Base-by-base conservation (phyloP, 2,329 filamentous ascomycete genomes). In the Thermoascus crustaceus region DNA sequence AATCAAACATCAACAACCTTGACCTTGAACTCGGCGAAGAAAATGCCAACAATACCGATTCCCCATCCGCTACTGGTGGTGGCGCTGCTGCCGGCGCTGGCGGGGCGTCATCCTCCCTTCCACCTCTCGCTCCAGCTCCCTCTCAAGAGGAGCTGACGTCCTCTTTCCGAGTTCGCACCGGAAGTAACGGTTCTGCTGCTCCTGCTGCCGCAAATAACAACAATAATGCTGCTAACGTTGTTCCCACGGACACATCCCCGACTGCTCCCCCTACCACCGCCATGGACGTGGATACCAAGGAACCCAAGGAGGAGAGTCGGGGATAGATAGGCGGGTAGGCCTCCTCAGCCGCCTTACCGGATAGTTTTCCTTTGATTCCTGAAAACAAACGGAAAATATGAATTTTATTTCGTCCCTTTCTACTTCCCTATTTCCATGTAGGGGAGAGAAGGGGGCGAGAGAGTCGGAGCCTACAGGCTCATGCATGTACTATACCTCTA, bases 61-160 rank as follows among this genome's bases (percentile, higher is more conserved):
- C 17, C 30, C 13, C 27, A 27, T n/a, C 30, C 33, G 40, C 43
- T 5, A 14, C 24, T 38, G 42, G n/a, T 7, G 49, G 54, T n/a
- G 26, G n/a, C 8, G 49, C 55, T n/a, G 26, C 44, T 7, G 44
- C 41, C 7, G 44, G 44, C 11, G 39, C 36, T 8, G 37, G 34
- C 10, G 42, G 37, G 18, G 46, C 46, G 2, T 34, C 49, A n/a
- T 43, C 47, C 21, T 37, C 41, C 20, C 48, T 63, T 32, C 60
- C 60, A 9, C 55, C 50, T 26, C 48, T 61, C 7, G 53, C 54
- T 10, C 57, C 55, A 5, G 58, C 50, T 16, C 58, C 53, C 13
- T 50, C 53, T 17, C 60, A 62, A 42, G 55, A 61, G 20, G 57
- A 61, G 17, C 47, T 60, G 32, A 57, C 53, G 4, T 60, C 58